phyloP scores from a whole-genome alignment of 371 early-diverging fungal species.

The Circinella minor region DNA sequence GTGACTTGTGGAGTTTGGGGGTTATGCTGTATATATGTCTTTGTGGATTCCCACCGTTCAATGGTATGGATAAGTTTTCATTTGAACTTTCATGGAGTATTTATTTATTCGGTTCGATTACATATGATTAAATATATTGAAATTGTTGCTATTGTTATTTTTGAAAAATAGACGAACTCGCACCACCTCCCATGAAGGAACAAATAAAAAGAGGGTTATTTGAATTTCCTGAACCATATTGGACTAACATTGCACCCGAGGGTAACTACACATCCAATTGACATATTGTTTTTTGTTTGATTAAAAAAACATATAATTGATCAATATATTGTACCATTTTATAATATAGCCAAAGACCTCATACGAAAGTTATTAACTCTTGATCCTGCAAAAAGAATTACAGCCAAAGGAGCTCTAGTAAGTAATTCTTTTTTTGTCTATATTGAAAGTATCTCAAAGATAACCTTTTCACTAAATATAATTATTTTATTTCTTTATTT shows the following conservation, averaged over 20 bases:
- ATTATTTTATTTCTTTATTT: background rate
- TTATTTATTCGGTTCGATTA: too few species aligned
- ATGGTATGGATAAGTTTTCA: constrained; percentile 32
- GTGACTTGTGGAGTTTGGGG: constrained; percentile 99
- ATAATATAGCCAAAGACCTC: constrained; percentile 58
- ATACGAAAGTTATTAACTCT: constrained; percentile 61
- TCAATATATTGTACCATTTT: background rate
- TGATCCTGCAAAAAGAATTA: constrained; percentile 50
- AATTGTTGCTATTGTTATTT: background rate
- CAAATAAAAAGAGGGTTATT: constrained; percentile 85
- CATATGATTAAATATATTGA: background rate
- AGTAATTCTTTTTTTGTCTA: background rate
- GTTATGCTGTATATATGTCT: constrained; percentile 98
- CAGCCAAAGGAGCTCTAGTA: constrained; percentile 41
- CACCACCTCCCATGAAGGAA: constrained; percentile 30
- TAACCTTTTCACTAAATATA: background rate
- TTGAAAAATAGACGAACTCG: constrained; percentile 18
- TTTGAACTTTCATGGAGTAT: background rate
- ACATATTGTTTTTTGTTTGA: background rate
- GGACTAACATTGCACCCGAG: constrained; percentile 81
- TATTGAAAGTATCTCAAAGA: background rate
- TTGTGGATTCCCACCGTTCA: constrained; percentile 96
- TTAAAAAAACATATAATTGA: background rate
- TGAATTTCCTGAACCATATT: constrained; percentile 80
- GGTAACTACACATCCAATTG: constrained; percentile 35